A percentile compares a stretch with the other conserved stretches of the same genome.
These are phyloP conservation scores for Ogataea angusta DNA, from an alignment of 805 yeast genomes.

Conservation along the genomic window DNA sequence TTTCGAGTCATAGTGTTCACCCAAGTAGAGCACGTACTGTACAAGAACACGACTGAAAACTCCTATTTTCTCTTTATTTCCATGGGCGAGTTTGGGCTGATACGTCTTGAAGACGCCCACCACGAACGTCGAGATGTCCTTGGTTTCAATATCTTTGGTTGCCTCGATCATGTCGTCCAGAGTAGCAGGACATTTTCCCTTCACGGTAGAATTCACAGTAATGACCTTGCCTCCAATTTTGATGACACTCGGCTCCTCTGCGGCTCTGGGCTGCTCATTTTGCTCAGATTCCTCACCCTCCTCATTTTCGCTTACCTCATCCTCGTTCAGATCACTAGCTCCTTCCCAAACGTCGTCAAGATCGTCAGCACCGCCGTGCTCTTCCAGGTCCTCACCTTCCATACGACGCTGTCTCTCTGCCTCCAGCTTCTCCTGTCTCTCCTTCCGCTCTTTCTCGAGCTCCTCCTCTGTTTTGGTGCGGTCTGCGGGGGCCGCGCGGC, in stretches of 20 bases:
- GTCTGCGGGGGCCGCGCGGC: conserved; percentile 77
- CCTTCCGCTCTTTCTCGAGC: conserved; percentile 54
- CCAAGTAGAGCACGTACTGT: conserved; percentile 54
- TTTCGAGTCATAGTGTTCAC: conserved; percentile 32
- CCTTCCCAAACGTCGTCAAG: conserved; percentile 67
- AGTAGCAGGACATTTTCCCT: conserved; percentile 45
- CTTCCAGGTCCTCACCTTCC: conserved; percentile 51
- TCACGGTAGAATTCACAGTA: conserved; percentile 16
- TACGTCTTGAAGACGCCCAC: conserved; percentile 54
- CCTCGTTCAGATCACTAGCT: conserved; percentile 42
- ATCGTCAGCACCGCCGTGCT: conserved; percentile 60
- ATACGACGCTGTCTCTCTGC: conserved; percentile 68
- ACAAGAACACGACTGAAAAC: conserved; percentile 59
- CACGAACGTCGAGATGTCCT: conserved; percentile 46
- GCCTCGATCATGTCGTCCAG: conserved; percentile 42
- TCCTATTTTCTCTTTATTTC: conserved; percentile 74
- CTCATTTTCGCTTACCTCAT: conserved; percentile 35
- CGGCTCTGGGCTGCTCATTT: conserved; percentile 10
- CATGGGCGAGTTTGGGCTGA: conserved; percentile 76
- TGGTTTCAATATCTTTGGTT: conserved; percentile 31
- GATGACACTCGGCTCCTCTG: conserved; percentile 22
- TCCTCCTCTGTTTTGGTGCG: conserved; percentile 80
- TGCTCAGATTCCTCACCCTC: conserved; percentile 26
- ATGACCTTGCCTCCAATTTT: conserved; percentile 34
- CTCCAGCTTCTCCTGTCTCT: conserved; percentile 60